Base-by-base conservation (phyloP, 1,284 basidiomycete species). In the Heterobasidion irregulare region DNA sequence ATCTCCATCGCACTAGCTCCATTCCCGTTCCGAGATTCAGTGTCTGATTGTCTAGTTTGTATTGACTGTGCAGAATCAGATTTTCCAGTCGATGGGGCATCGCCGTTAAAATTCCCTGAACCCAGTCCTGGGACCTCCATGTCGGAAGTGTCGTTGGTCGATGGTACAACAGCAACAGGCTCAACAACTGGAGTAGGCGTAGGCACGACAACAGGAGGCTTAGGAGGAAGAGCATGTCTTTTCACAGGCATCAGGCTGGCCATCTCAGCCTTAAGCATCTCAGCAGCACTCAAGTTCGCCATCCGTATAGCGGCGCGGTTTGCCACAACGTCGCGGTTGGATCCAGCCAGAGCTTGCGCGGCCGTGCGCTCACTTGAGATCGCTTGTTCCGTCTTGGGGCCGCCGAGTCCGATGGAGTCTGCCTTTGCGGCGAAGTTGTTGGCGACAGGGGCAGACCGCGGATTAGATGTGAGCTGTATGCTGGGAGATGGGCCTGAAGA, bases 261-360 rank as follows among this genome's bases (percentile, higher is more conserved):
- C 61, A 99, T 72, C 71, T 98, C 92, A 53, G 94, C 94, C 72
- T 93, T 95, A 62, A 99, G 77, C 67, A 88, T 83, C 66, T 98
- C 92, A 56, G 94, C 95, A 47, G 96, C 96, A 72, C 85, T 92
- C 80, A 98, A 84, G 67, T 99, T 98, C 13, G 95, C 96, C 82
- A 97, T 88, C 56, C 95, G 84, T 61, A 96, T 93, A 19, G 90
- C 90, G 61, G 82, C 80, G 56, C 92, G 83, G 68, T 96, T 96
- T 54, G 86, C 85, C 47, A 94, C 91, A 56, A 95, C 82, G 68
- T 94, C 92, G 61, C 81, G 80, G 70, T 95, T 93, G 34, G 88
- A 89, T 26, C 87, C 88, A 48, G 80, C 88, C 48, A 84, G 75
- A 38, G 87, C 86, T 63, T 79, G 84, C 50, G 77, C 75, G 54